Percentiles rank a stretch among this genome's conserved stretches.
Conservation (phyloP, 352 stramenopile genomes). For the Peronospora destructor region DNA sequence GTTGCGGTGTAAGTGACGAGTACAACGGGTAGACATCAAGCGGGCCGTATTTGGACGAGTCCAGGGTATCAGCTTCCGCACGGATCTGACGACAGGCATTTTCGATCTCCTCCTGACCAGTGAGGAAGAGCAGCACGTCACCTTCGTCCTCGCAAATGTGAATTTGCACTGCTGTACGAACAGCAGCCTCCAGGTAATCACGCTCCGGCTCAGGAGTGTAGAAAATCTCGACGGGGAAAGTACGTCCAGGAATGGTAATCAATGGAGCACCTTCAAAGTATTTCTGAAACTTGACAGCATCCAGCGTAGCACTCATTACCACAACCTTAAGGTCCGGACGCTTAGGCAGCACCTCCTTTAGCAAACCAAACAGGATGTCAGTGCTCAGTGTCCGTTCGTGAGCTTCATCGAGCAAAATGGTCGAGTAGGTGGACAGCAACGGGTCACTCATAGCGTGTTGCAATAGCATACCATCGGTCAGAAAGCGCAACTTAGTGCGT, state of each 20-base stretch:
- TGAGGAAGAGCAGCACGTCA: constrained; percentile 99
- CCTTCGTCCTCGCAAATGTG: constrained; percentile 95
- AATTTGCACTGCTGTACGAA: constrained; percentile 90
- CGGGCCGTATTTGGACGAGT: constrained; percentile 91
- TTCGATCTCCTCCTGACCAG: constrained; percentile 98
- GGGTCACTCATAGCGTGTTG: constrained; percentile 96
- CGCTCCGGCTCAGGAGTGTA: constrained; percentile 95
- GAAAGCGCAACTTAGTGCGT: constrained; percentile 77
- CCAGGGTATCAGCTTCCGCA: constrained; percentile 79
- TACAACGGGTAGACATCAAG: constrained; percentile 95
- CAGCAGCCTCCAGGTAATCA: constrained; percentile 96
- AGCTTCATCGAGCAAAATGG: constrained; percentile 96
- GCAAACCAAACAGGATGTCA: constrained; percentile 96
- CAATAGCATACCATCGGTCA: constrained; percentile 93
- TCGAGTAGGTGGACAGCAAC: constrained; percentile 91
- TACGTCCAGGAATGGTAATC: constrained; percentile 92
- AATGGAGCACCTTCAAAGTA: constrained; percentile 94
- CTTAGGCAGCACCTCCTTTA: constrained; percentile 95
- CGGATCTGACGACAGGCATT: constrained; percentile 90
- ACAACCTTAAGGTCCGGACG: constrained; percentile 95
- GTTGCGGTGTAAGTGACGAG: constrained; percentile 95
- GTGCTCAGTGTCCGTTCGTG: constrained; percentile 96
- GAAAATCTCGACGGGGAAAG: constrained; percentile 97
- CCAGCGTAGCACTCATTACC: constrained; percentile 98
- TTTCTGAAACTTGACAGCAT: constrained; percentile 93